These are phyloP conservation scores for Candida smagusa DNA, from an alignment of 1,139 yeast species.

Conservation along the genomic window DNA sequence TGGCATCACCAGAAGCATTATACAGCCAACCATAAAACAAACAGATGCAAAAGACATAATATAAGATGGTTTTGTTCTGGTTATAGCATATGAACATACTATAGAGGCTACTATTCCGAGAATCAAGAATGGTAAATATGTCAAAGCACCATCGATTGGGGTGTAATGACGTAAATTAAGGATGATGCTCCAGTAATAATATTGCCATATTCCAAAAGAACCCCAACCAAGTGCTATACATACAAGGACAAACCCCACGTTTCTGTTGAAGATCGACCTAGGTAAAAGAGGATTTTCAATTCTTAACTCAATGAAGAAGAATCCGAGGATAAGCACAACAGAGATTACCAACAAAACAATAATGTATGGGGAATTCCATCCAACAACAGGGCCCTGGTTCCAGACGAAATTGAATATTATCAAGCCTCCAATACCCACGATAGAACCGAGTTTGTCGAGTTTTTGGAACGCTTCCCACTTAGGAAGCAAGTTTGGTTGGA, in stretches of 20 bases:
- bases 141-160: slow-evolving; percentile 41
- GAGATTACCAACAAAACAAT: slow-evolving; percentile 44
- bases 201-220: slow-evolving; percentile 53
- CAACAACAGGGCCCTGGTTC: slow-evolving; percentile 54
- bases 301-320: slow-evolving; percentile 29
- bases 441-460: slow-evolving; percentile 48
- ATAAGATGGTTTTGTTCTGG: slow-evolving; percentile 41
- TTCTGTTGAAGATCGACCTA: slow-evolving; percentile 32
- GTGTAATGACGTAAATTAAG: slow-evolving; percentile 43
- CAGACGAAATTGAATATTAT: slow-evolving; percentile 49
- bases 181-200: slow-evolving; percentile 40
- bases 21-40: slow-evolving; percentile 47
- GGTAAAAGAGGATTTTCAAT: slow-evolving; percentile 46
- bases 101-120: slow-evolving; percentile 48
- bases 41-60: slow-evolving; percentile 40
- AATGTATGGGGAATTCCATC: slow-evolving; percentile 47
- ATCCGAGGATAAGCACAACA: slow-evolving; percentile 27
- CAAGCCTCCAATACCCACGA: slow-evolving; percentile 44
- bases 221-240: slow-evolving; percentile 54
- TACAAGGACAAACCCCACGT: slow-evolving; percentile 34
- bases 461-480: slow-evolving; percentile 11
- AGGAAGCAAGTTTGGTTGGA: slow-evolving; percentile 4
- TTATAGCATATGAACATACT: slow-evolving; percentile 39
- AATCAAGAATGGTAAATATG: slow-evolving; percentile 45
- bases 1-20: slow-evolving; percentile 48